These are phyloP conservation scores for Cucurbita argyrosperma DNA, from an alignment of 306 rosid genomes.

Conservation along the genomic window DNA sequence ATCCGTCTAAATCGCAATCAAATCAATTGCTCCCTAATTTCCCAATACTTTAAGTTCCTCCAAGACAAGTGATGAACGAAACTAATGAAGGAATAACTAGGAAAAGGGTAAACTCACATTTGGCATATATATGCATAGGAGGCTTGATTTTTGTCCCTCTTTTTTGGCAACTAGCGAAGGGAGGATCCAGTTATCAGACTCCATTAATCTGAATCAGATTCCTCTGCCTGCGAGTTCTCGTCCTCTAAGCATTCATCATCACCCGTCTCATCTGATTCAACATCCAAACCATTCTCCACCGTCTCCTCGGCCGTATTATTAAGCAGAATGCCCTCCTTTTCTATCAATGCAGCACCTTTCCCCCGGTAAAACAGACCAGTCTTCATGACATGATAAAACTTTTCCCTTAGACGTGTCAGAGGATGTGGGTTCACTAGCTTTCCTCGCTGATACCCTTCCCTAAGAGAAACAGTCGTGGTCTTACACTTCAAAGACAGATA, in stretches of 20 bases:
- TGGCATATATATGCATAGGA: neutral
- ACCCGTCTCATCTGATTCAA: neutral
- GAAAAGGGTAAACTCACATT: neutral
- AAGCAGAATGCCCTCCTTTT: constrained; percentile 9
- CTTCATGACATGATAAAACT: constrained; percentile 73
- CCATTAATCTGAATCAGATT: constrained; percentile 21
- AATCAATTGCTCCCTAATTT: neutral
- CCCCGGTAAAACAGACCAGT: constrained; percentile 62
- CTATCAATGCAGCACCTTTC: constrained; percentile 36
- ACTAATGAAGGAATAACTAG: neutral
- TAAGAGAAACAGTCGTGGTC: constrained; percentile 57
- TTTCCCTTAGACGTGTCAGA: constrained; percentile 43
- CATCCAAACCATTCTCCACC: neutral
- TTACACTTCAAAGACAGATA: constrained; percentile 83
- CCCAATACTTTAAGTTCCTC: neutral
- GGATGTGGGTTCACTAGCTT: constrained; percentile 68
- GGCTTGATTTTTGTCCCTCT: neutral
- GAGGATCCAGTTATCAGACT: neutral
- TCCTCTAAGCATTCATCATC: constrained; percentile 14
- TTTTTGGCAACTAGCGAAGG: neutral
- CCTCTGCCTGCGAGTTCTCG: constrained; percentile 15
- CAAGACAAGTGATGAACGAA: too few species aligned
- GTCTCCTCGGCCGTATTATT: neutral
- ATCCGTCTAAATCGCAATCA: neutral
- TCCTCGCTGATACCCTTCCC: constrained; percentile 72